Evolutionary conservation across 495 filamentous ascomycete species (phyloP), one percentile per base, ranked within the genome.

Genomic region (Penicillium bialowiezense): DNA sequence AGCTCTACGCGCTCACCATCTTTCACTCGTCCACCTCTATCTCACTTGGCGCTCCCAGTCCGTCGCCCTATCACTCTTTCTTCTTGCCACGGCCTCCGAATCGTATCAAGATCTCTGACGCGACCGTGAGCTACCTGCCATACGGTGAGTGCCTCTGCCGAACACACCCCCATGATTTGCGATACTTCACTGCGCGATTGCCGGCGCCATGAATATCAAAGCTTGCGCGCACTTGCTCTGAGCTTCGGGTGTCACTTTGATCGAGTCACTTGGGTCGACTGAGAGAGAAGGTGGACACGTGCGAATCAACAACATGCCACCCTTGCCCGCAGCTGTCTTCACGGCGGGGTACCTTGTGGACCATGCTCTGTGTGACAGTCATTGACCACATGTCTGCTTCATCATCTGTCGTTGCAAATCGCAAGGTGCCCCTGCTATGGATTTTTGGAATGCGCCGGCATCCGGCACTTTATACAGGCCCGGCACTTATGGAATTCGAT

Each of bases 81-180:
- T 10, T 3, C 18, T 23, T 18, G 12, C 23, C 26, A 24, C 14
- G 15, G 21, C 14, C 24, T 14, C 14, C n/a, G 15, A 8, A 7
- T 20, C 12, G 13, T 32, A 21, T 33, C 15, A 17, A 5, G 8
- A 21, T 8, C 20, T 36, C 24, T 8, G 26, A 34, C 37, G 36
- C 28, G 46, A 41, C 38, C 46, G 46, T 49, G 40, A 35, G 18
- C 24, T 43, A 15, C 20, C 33, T 41, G 9, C 38, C 23, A 26
- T 4, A 26, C 43, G 26, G 61, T 62, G 58, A 64, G 61, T 62
- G 34, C 32, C 29, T 19, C 44, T 28, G 46, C 55, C 52, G 35
- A 33, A 34, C 48, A 14, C 46, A n/a, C 52, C 54, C 52, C 55
- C 58, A 36, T 17, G 21, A 23, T 32, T 36, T 24, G 19, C 35